These are phyloP conservation scores for Botrytis cinerea DNA, from an alignment of 2,329 filamentous ascomycete species.

Conservation along the genomic window DNA sequence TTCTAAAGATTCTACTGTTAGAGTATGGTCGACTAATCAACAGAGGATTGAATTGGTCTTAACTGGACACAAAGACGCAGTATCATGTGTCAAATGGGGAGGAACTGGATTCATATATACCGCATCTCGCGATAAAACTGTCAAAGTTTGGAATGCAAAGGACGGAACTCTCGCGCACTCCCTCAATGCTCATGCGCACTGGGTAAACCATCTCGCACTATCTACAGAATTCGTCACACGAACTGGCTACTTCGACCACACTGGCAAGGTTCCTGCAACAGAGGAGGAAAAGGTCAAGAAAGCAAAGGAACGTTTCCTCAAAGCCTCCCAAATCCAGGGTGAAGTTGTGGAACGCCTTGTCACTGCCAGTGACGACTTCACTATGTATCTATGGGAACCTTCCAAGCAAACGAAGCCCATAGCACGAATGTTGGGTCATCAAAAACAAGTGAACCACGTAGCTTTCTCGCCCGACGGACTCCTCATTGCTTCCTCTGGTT, in stretches of 20 bases:
- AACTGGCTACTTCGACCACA: constrained; percentile 85
- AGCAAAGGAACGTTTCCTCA: constrained; percentile 81
- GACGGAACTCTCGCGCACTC: constrained; percentile 80
- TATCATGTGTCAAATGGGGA: constrained; percentile 93
- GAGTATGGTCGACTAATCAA: constrained; percentile 82
- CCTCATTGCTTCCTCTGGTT: constrained; percentile 83
- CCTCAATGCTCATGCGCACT: constrained; percentile 81
- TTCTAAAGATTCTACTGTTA: constrained; percentile 85
- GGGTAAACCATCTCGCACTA: constrained; percentile 92
- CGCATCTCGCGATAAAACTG: constrained; percentile 84
- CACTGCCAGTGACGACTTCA: constrained; percentile 92
- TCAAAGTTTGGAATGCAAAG: constrained; percentile 84
- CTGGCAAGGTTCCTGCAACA: constrained; percentile 65
- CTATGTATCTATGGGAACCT: constrained; percentile 94
- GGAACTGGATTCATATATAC: constrained; percentile 85
- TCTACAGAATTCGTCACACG: constrained; percentile 89
- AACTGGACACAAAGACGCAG: constrained; percentile 83
- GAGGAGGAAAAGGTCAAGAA: constrained; percentile 71
- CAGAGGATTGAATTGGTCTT: constrained; percentile 79
- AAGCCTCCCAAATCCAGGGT: constrained; percentile 75
- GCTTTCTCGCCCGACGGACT: constrained; percentile 88
- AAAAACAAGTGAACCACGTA: constrained; percentile 96
- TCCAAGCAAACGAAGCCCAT: constrained; percentile 77
- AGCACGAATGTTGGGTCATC: constrained; percentile 86
- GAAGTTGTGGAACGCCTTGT: constrained; percentile 81